Evolutionary conservation across 179 eudicot genomes (phyloP).

Genomic region (Patellifolia procumbens): DNA sequence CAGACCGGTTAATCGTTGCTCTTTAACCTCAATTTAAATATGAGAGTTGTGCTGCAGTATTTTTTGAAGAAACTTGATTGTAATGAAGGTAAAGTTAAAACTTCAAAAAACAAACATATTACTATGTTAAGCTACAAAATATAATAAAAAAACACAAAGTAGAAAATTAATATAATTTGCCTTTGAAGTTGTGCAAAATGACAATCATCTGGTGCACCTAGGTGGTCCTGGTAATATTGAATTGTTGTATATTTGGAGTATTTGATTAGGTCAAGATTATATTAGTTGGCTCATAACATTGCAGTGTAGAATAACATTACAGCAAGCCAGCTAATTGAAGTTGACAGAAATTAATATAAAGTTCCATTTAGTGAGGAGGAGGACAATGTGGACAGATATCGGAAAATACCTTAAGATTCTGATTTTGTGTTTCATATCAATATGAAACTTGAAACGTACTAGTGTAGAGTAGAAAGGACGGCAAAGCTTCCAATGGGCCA

Average conservation of each 20-base stretch:
- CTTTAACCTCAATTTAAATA: background rate
- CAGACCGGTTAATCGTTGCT: background rate
- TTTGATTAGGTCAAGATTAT: conserved; percentile 7
- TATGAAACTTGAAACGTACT: background rate
- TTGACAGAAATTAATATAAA: conserved; percentile 3
- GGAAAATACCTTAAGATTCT: background rate
- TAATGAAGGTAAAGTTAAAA: background rate
- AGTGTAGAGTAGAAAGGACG: background rate
- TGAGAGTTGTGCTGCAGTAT: background rate
- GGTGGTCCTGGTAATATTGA: conserved; percentile 3
- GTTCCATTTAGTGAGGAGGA: background rate
- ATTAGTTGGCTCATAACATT: conserved; percentile 6
- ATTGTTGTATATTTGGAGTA: conserved; percentile 8
- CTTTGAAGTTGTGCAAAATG: background rate
- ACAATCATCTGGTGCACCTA: background rate
- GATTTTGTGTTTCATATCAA: background rate
- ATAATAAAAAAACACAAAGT: background rate
- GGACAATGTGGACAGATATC: background rate
- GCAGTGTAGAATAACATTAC: background rate
- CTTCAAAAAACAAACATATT: no score
- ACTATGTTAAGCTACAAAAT: no score
- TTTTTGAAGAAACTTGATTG: background rate
- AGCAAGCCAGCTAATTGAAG: conserved; percentile 2
- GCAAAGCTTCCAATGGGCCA: no score
- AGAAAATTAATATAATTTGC: background rate